These are phyloP conservation scores for Trichoderma virens DNA, from an alignment of 495 filamentous ascomycete species.

Conservation along the genomic window DNA sequence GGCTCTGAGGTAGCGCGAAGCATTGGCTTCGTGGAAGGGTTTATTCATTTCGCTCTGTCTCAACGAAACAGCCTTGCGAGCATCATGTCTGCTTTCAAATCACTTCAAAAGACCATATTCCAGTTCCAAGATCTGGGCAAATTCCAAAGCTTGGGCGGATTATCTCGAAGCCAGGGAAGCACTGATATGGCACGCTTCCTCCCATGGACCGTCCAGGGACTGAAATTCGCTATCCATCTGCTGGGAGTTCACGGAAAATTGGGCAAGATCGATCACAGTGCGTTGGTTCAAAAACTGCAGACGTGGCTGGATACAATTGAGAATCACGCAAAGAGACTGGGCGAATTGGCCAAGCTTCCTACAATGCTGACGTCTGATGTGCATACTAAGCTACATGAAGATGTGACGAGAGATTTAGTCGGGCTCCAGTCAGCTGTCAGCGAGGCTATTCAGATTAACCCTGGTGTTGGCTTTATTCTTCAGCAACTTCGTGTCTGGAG, in stretches of 20 bases:
- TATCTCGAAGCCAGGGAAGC: constrained; percentile 11
- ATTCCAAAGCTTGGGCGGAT: not conserved
- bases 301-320: constrained; percentile 42
- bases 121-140: constrained; percentile 20
- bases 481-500: constrained; percentile 51
- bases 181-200: constrained; percentile 27
- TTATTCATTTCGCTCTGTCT: constrained; percentile 57
- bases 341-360: constrained; percentile 46
- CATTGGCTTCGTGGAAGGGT: constrained; percentile 72
- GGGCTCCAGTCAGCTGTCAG: constrained; percentile 38
- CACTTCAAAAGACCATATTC: constrained; percentile 17
- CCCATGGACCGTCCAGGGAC: constrained; percentile 34
- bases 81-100: constrained; percentile 19
- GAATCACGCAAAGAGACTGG: constrained; percentile 21
- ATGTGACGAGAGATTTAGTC: constrained; percentile 36
- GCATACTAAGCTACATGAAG: constrained; percentile 33
- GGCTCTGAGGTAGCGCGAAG: constrained; percentile 67
- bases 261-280: constrained; percentile 38
- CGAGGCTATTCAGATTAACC: constrained; percentile 35
- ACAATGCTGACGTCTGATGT: constrained; percentile 40
- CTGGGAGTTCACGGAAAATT: constrained; percentile 56
- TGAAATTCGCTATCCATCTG: constrained; percentile 35
- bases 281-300: constrained; percentile 35
- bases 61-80: constrained; percentile 51
- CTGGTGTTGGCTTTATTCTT: constrained; percentile 55